Base-by-base conservation (phyloP, 1,139 yeast species). In the Geotrichum reessii region DNA sequence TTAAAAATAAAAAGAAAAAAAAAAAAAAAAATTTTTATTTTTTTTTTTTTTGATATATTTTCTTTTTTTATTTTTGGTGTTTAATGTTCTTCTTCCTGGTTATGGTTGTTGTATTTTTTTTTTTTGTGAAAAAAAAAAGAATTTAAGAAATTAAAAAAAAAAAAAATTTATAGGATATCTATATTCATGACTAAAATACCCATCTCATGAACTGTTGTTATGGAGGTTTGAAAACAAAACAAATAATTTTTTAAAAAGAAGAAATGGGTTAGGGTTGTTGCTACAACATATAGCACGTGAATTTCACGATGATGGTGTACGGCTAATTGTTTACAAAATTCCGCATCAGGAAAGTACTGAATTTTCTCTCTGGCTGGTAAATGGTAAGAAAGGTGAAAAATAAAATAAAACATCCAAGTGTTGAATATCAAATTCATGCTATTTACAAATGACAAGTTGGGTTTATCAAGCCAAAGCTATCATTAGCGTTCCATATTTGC, bases 401-500 rank as follows among this genome's bases (percentile, higher is more conserved):
- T 7, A n/a, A 24, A 47, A 47, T 14, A 24, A 25, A 22, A 25
- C 11, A 12, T 47, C 25, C 11, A 47, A 27, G 12, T 47, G 17
- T 25, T 6, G 14, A 24, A 14, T 12, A 19, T 28, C 52, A 49
- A 19, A 49, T 49, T 46, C 48, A 24, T 22, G 25, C 28, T 46
- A 22, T 22, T 40, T 40, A 47, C 47, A 42, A 37, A 19, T 28
- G 27, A 21, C 27, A 22, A 22, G 44, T 52, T 9, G 27, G 17
- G 27, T 19, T 44, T n/a, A 9, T 25, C 21, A 14, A 42, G n/a
- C 11, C 19, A 14, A n/a, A 47, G 28, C 21, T 24, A 22, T 28
- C n/a, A 19, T 46, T 42, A 49, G 31, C 48, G 52, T 19, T 65
- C 67, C 61, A 68, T 53, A 57, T 73, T 73, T 58, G 73, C 73